Evolutionary conservation across 495 filamentous ascomycete genomes (phyloP), one percentile per base, ranked within the genome.

Genomic region (Haplographium delicatum): DNA sequence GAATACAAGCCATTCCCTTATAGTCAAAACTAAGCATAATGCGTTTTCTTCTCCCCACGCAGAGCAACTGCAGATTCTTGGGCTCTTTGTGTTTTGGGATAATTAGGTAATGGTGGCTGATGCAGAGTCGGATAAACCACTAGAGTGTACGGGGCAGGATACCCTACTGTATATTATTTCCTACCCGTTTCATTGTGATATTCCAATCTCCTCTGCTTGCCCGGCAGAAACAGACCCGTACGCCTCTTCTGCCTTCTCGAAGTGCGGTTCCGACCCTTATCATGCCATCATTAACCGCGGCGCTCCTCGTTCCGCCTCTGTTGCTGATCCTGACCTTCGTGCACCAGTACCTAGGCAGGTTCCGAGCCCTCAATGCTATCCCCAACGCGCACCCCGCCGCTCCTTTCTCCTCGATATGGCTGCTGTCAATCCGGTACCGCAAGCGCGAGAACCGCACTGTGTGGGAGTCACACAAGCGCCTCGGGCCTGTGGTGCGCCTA

Each of bases 351-450:
- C 23, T 31, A 5, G 15, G 42, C 25, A 45, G 25, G 26, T 27
- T 43, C 3, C 20, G 39, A 43, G 6, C 51, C 1, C 43, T 53
- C 24, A 47, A 40, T n/a, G 48, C 66, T 11, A 78, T 88, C 42
- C 85, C 84, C 27, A 78, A 73, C 41, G 82, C 84, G 0, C 83
- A 88, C 65, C 75, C 71, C 64, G 74, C 77, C 0, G 70, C 75
- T 19, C 70, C 76, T 1, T 57, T 84, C 60, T 78, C 82, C 5
- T 65, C 75, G 2, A 33, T 71, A n/a, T 87, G 82, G 81, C 82
- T 86, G 13, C 26, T 49, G 11, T 56, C 15, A 22, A 47, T 51
- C 22, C 31, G 47, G 3, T 38, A 41, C 28, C 13, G n/a, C 16
- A 39, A 44, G 33, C 18, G 20, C 25, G 47, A 51, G 30, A 40